Percentiles rank a stretch among this genome's conserved stretches.
Conservation (phyloP, 768 basidiomycete species). For the Clavaria fumosa region DNA sequence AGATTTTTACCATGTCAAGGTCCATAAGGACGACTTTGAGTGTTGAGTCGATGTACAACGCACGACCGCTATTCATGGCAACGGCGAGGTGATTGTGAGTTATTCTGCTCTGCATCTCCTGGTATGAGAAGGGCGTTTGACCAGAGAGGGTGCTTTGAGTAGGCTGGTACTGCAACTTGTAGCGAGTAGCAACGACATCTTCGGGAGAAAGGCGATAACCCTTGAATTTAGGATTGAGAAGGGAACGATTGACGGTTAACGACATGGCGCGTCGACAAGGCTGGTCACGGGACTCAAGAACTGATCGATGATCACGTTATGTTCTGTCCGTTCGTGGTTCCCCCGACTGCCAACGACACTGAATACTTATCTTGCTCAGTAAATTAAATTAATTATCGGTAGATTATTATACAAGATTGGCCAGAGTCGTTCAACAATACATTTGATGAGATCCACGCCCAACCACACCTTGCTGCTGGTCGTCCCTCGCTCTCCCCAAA, state of each 20-base stretch:
- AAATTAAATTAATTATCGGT: too few species aligned
- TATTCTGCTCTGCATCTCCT: conserved; percentile 74
- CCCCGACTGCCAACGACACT: too few species aligned
- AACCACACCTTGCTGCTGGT: too few species aligned
- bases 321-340: too few species aligned
- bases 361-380: too few species aligned
- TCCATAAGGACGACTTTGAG: conserved; percentile 45
- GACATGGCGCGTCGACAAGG: background rate
- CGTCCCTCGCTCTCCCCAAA: too few species aligned
- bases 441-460: too few species aligned
- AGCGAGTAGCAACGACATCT: conserved; percentile 33
- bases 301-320: background rate
- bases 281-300: background rate
- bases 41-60: conserved; percentile 54
- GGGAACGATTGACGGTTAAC: conserved; percentile 23
- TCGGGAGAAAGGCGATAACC: conserved; percentile 63
- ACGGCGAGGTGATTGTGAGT: conserved; percentile 67
- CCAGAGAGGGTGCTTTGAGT: conserved; percentile 49
- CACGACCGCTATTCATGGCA: conserved; percentile 28
- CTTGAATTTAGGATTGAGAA: conserved; percentile 75
- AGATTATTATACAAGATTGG: too few species aligned
- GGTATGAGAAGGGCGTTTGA: conserved; percentile 48
- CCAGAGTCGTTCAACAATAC: too few species aligned
- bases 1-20: conserved; percentile 37
- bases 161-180: conserved; percentile 36